phyloP scores from a whole-genome alignment of 192 early-diverging fungal genomes.

The Oehlia diaphana region DNA sequence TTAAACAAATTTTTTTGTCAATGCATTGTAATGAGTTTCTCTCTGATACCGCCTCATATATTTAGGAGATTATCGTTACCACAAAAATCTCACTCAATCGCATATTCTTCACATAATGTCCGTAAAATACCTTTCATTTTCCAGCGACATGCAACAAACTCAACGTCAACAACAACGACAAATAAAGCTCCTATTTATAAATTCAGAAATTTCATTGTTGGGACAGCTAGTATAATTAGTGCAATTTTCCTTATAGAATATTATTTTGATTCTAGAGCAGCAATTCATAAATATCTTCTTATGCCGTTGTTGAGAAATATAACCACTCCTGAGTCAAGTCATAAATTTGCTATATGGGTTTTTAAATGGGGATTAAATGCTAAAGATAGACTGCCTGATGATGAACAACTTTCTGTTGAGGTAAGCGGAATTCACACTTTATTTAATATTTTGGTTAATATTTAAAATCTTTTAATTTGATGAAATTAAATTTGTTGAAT shows the following conservation, averaged over 20 bases:
- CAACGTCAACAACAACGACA: neutral
- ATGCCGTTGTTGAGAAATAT: slow-evolving; percentile 68
- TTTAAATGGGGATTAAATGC: slow-evolving; percentile 66
- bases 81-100: neutral
- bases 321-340: slow-evolving; percentile 75
- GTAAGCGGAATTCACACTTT: slow-evolving; percentile 31
- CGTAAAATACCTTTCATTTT: neutral
- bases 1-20: too few relatives aligned
- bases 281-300: slow-evolving; percentile 60
- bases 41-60: neutral
- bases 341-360: slow-evolving; percentile 62
- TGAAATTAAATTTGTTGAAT: neutral
- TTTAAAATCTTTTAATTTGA: neutral
- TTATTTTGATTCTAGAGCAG: slow-evolving; percentile 72
- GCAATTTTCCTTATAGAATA: slow-evolving; percentile 55
- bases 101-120: neutral
- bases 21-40: neutral
- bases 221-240: slow-evolving; percentile 39
- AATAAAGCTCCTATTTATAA: neutral
- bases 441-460: neutral
- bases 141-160: neutral
- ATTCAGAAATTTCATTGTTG: slow-evolving; percentile 43
- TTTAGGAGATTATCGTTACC: neutral
- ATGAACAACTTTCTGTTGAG: slow-evolving; percentile 49
- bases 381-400: slow-evolving; percentile 58